Percentiles rank a stretch among this genome's conserved stretches.
Evolutionary conservation across 768 basidiomycete species (phyloP).

Genomic region (Aureoboletus auriporus): DNA sequence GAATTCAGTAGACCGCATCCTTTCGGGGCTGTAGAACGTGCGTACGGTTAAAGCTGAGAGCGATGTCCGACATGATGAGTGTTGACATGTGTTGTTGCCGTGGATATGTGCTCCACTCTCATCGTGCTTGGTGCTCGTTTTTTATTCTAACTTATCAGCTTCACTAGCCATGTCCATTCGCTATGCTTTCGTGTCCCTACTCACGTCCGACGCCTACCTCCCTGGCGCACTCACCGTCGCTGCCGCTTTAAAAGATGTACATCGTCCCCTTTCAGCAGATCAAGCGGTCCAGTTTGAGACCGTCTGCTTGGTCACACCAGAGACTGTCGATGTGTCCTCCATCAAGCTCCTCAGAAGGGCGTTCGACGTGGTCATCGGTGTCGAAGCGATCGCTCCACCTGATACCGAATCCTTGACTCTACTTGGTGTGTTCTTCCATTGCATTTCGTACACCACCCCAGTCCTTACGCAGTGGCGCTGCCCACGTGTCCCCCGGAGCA

Average conservation of each 20-base stretch:
- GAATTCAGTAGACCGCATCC: slow-evolving; percentile 8
- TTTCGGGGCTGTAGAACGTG: background rate
- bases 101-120: background rate
- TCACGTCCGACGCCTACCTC: slow-evolving; percentile 90
- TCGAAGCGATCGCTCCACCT: slow-evolving; percentile 78
- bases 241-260: slow-evolving; percentile 79
- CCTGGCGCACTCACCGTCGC: slow-evolving; percentile 87
- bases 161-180: slow-evolving; percentile 49
- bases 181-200: slow-evolving; percentile 87
- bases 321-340: slow-evolving; percentile 80
- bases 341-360: slow-evolving; percentile 76
- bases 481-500: slow-evolving; percentile 4
- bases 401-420: slow-evolving; percentile 66
- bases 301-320: slow-evolving; percentile 91
- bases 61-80: slow-evolving; percentile 19
- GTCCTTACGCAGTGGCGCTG: background rate
- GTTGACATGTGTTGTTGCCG: slow-evolving; percentile 18
- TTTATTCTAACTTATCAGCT: slow-evolving; percentile 19
- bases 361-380: slow-evolving; percentile 85
- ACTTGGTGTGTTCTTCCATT: slow-evolving; percentile 56
- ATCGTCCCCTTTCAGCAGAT: slow-evolving; percentile 37
- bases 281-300: slow-evolving; percentile 59
- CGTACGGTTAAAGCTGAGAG: slow-evolving; percentile 40
- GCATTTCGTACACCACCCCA: slow-evolving; percentile 2
- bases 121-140: background rate